Conservation (phyloP, 495 filamentous ascomycete species). For the Penicillium soppii region DNA sequence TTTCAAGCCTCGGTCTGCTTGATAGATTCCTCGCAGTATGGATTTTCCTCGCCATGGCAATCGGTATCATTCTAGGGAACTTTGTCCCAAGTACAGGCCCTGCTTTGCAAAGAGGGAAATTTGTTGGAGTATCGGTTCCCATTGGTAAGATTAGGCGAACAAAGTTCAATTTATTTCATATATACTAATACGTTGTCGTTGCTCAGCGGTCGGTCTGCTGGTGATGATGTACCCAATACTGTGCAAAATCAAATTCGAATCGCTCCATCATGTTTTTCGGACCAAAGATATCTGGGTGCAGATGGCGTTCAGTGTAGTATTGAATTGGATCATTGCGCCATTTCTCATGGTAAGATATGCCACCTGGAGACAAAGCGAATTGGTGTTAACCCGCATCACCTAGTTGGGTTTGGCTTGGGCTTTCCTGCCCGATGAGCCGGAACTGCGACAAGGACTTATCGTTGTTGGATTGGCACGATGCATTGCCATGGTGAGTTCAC, state of each 20-base stretch:
- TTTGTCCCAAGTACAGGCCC: conserved; percentile 65
- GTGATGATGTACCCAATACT: conserved; percentile 97
- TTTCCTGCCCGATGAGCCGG: conserved; percentile 70
- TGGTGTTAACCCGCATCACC: conserved; percentile 1
- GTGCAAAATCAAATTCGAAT: conserved; percentile 88
- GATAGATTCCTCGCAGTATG: conserved; percentile 80
- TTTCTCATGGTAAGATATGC: conserved; percentile 70
- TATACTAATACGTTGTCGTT: no score
- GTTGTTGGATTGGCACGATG: conserved; percentile 76
- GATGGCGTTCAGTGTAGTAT: conserved; percentile 70
- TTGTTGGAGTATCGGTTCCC: conserved; percentile 75
- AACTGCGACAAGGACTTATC: conserved; percentile 69
- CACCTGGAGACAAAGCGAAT: not conserved
- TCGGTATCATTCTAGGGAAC: conserved; percentile 80
- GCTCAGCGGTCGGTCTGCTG: conserved; percentile 74
- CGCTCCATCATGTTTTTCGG: conserved; percentile 66
- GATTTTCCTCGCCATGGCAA: conserved; percentile 83
- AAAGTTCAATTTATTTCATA: no score
- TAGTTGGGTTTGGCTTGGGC: conserved; percentile 72
- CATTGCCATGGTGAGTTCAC: conserved; percentile 70
- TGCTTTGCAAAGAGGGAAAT: conserved; percentile 68
- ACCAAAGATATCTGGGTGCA: conserved; percentile 72
- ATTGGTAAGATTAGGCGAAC: no score
- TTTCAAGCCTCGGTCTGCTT: conserved; percentile 62
- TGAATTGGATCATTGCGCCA: conserved; percentile 91